These are phyloP conservation scores for Aleurites moluccanus DNA, from an alignment of 441 rosid species.

Conservation along the genomic window DNA sequence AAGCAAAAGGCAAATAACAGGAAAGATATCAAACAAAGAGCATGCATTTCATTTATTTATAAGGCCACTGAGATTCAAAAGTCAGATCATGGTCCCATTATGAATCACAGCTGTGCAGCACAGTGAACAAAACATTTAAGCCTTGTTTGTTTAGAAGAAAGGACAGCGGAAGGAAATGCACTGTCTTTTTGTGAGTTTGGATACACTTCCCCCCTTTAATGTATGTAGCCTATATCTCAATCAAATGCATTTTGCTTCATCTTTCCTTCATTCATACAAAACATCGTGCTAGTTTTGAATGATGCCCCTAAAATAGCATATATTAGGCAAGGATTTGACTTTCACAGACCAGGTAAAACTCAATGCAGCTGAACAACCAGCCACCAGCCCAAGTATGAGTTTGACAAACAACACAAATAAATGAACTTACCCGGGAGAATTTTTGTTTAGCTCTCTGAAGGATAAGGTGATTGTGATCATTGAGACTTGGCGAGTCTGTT, in stretches of 20 bases:
- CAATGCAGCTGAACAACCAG: background rate
- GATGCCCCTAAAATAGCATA: too few species aligned
- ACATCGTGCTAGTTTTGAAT: background rate
- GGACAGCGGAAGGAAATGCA: too few species aligned
- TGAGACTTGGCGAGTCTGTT: constrained; percentile 90
- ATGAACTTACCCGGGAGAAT: constrained; percentile 76
- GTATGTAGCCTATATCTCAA: too few species aligned
- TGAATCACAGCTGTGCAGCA: background rate
- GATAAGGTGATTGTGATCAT: constrained; percentile 92
- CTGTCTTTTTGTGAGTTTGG: too few species aligned
- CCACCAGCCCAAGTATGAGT: background rate
- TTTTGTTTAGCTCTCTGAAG: constrained; percentile 54
- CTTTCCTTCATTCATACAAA: too few species aligned
- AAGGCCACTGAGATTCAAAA: background rate
- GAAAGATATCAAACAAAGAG: background rate
- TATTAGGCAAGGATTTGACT: background rate
- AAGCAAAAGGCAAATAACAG: background rate
- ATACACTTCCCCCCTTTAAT: too few species aligned
- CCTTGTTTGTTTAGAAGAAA: too few species aligned
- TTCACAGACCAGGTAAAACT: background rate
- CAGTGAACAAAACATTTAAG: background rate
- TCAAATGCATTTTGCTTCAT: too few species aligned
- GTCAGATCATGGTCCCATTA: background rate
- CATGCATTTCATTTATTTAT: background rate
- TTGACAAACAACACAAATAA: background rate